Conservation (phyloP, 2,329 filamentous ascomycete genomes). For the Myrmaecium sp. region DNA sequence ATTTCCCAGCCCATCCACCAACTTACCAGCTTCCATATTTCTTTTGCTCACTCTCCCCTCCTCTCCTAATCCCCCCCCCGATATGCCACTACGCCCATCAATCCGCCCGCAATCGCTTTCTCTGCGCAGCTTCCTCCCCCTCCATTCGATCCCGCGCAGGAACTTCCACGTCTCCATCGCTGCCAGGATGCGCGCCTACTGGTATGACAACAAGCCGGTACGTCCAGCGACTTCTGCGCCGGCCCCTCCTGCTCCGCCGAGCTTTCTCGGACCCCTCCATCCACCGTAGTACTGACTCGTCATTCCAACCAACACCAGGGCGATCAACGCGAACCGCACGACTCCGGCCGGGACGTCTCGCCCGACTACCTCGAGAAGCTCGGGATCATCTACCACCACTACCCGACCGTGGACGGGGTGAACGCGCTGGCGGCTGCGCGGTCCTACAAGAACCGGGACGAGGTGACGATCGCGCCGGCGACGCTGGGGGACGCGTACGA, state of each 20-base stretch:
- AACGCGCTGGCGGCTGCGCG: slow-evolving; percentile 58
- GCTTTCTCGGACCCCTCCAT: slow-evolving; percentile 5
- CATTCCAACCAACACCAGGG: slow-evolving; percentile 40
- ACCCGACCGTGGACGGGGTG: slow-evolving; percentile 48
- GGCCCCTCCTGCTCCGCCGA: slow-evolving; percentile 1
- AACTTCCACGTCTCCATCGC: no score
- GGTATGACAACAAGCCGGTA: slow-evolving; percentile 51
- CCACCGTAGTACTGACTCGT: slow-evolving; percentile 5
- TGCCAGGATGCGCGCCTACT: slow-evolving; percentile 53
- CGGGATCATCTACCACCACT: slow-evolving; percentile 64
- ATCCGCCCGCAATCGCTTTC: no score
- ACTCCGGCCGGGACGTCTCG: slow-evolving; percentile 58
- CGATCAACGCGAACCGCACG: slow-evolving; percentile 82
- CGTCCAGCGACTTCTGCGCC: slow-evolving; percentile 6
- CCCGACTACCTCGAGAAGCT: slow-evolving; percentile 50
- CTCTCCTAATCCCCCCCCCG: no score
- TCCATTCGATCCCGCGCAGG: no score
- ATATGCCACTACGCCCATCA: no score
- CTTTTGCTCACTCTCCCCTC: no score
- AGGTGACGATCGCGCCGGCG: slow-evolving; percentile 73
- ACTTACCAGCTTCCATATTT: no score
- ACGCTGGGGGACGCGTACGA: slow-evolving; percentile 81
- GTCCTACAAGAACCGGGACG: slow-evolving; percentile 85
- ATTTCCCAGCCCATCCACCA: no score
- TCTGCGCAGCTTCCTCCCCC: no score